Percentiles rank a stretch among this genome's conserved stretches.
phyloP scores from a whole-genome alignment of 768 basidiomycete species.

The Goffeauzyma gilvescens region DNA sequence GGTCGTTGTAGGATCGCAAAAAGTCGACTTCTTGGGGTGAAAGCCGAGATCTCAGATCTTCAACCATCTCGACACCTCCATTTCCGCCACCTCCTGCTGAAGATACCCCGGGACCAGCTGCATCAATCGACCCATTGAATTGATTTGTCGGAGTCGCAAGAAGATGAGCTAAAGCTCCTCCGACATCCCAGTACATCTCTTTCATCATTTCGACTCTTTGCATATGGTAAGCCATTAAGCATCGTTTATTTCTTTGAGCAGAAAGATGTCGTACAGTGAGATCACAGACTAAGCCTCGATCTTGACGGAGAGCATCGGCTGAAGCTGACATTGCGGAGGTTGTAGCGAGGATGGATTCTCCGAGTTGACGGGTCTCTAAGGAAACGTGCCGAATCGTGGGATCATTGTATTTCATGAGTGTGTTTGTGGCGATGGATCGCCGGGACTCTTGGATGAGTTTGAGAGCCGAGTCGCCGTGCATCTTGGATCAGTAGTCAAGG shows the following conservation, averaged over 20 bases:
- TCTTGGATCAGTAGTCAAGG: slow-evolving; percentile 6
- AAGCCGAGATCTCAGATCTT: slow-evolving; percentile 23
- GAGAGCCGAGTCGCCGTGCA: slow-evolving; percentile 57
- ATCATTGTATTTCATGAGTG: slow-evolving; percentile 81
- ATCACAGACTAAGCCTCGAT: slow-evolving; percentile 39
- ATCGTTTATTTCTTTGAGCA: slow-evolving; percentile 83
- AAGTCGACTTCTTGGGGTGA: slow-evolving; percentile 47
- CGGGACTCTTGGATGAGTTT: slow-evolving; percentile 73
- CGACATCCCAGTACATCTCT: slow-evolving; percentile 69
- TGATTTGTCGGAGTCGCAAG: no score
- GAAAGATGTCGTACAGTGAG: slow-evolving; percentile 74
- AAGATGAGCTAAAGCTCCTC: slow-evolving; percentile 64
- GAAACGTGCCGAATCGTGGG: slow-evolving; percentile 64
- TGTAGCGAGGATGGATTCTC: slow-evolving; percentile 20
- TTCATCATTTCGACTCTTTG: slow-evolving; percentile 67
- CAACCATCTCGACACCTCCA: slow-evolving; percentile 7
- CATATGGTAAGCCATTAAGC: slow-evolving; percentile 76
- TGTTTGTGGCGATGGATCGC: slow-evolving; percentile 62
- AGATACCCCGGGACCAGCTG: background rate
- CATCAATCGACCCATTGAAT: no score
- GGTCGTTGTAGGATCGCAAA: slow-evolving; percentile 56
- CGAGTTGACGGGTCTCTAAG: slow-evolving; percentile 74
- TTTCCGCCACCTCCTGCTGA: slow-evolving; percentile 1
- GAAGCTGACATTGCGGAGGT: slow-evolving; percentile 15
- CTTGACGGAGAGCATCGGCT: slow-evolving; percentile 34